phyloP scores from a whole-genome alignment of 495 filamentous ascomycete species.

The Neurospora sp. region DNA sequence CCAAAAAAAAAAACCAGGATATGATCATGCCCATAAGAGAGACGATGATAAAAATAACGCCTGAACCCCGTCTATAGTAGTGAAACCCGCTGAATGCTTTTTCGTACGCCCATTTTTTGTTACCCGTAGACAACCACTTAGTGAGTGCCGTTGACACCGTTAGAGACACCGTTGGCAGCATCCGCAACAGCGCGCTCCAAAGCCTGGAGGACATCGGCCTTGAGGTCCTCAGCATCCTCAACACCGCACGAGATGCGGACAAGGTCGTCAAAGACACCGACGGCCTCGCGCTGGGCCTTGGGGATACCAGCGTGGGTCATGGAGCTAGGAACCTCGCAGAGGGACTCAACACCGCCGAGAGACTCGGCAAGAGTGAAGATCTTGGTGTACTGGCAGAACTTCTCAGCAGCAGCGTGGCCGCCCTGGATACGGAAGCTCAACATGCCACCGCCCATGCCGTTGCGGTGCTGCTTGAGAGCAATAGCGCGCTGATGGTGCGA shows the following conservation, averaged over 20 bases:
- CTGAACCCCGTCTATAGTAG: not conserved
- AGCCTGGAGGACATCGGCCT: conserved; percentile 74
- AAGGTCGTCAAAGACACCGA: conserved; percentile 95
- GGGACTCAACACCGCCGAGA: conserved; percentile 82
- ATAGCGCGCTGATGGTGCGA: conserved; percentile 81
- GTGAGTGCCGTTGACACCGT: conserved; percentile 11
- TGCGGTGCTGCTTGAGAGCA: conserved; percentile 80
- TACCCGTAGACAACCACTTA: not conserved
- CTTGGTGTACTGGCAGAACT: conserved; percentile 81
- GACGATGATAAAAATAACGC: not conserved
- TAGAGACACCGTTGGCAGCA: conserved; percentile 18
- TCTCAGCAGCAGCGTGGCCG: conserved; percentile 75
- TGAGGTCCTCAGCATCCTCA: conserved; percentile 82
- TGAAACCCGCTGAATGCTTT: not conserved
- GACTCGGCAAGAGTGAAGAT: conserved; percentile 93
- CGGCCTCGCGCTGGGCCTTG: conserved; percentile 74
- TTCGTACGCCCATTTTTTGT: not conserved
- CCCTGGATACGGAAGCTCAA: conserved; percentile 90
- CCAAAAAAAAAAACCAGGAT: not conserved
- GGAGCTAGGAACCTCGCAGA: conserved; percentile 75
- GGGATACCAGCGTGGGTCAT: conserved; percentile 99
- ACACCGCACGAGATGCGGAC: conserved; percentile 88
- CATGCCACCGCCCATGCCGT: conserved; percentile 96
- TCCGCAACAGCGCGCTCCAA: conserved; percentile 60
- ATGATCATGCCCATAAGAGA: not conserved